These are phyloP conservation scores for Pseudogymnoascus sp. DNA, from an alignment of 2,329 filamentous ascomycete species.

Conservation along the genomic window DNA sequence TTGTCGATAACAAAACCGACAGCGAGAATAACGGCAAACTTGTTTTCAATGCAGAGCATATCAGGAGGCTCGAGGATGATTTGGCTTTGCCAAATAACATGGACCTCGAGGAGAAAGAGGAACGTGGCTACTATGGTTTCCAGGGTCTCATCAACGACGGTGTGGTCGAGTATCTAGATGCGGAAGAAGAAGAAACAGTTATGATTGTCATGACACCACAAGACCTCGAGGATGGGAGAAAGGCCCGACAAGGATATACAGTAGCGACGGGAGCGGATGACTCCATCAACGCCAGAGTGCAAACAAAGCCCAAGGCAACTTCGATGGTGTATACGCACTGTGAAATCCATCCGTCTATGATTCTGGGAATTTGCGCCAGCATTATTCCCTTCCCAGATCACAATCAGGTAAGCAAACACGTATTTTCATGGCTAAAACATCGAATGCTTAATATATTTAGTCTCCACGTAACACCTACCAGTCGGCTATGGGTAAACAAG, in stretches of 20 bases:
- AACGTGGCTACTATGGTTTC: conserved; percentile 68
- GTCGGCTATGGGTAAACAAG: conserved; percentile 99
- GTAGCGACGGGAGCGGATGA: background rate
- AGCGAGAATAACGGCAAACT: conserved; percentile 68
- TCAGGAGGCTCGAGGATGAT: conserved; percentile 67
- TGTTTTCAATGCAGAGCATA: conserved; percentile 76
- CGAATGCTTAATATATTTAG: conserved; percentile 37
- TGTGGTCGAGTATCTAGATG: conserved; percentile 91
- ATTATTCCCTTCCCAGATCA: conserved; percentile 99
- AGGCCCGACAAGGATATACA: background rate
- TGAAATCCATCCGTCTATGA: conserved; percentile 99
- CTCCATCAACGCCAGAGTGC: conserved; percentile 4
- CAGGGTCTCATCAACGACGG: conserved; percentile 73
- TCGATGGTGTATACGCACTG: conserved; percentile 60
- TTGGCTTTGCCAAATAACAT: conserved; percentile 53
- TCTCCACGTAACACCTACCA: conserved; percentile 98
- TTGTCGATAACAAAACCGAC: conserved; percentile 76
- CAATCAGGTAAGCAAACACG: conserved; percentile 58
- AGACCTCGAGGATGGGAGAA: conserved; percentile 55
- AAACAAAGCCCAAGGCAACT: conserved; percentile 8
- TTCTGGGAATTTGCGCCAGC: conserved; percentile 93
- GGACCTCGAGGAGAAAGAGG: conserved; percentile 47
- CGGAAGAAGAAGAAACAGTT: conserved; percentile 94
- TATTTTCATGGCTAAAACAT: conserved; percentile 9
- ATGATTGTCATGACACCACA: conserved; percentile 99